A percentile compares a stretch with the other conserved stretches of the same genome.
Evolutionary conservation across 1,284 basidiomycete species (phyloP).

Genomic region (Coriolopsis trogii): DNA sequence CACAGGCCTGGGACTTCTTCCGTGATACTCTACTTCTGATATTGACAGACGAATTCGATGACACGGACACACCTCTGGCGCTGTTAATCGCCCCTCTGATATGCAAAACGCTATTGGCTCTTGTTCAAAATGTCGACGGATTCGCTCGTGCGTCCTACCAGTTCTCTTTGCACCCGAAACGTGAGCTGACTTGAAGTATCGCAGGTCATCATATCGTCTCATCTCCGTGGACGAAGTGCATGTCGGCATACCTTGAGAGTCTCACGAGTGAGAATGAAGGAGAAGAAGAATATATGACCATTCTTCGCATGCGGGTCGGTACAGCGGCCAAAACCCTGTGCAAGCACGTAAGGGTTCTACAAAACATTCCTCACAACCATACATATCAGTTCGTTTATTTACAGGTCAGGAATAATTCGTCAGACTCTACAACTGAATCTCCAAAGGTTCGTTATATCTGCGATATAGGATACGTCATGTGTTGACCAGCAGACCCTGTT

Average conservation of each 20-base stretch:
- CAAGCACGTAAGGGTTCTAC: slow-evolving; percentile 2
- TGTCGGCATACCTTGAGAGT: slow-evolving; percentile 36
- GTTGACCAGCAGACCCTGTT: not conserved
- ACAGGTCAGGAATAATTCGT: no score
- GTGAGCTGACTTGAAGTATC: slow-evolving; percentile 1
- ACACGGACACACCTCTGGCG: slow-evolving; percentile 51
- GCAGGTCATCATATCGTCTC: slow-evolving; percentile 34
- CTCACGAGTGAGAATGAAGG: not conserved
- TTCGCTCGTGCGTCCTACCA: slow-evolving; percentile 40
- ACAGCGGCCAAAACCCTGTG: not conserved
- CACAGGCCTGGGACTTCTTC: slow-evolving; percentile 60
- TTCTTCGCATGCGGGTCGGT: slow-evolving; percentile 3
- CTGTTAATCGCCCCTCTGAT: slow-evolving; percentile 50
- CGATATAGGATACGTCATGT: no score
- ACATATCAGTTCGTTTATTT: no score
- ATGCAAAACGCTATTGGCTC: slow-evolving; percentile 47
- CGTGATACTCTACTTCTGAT: slow-evolving; percentile 52
- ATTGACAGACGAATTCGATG: slow-evolving; percentile 42
- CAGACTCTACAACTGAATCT: no score
- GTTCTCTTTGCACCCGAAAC: no score
- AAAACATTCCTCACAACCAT: no score
- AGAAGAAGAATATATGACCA: not conserved
- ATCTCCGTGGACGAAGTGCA: slow-evolving; percentile 54
- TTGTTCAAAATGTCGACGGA: slow-evolving; percentile 37
- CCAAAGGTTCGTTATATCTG: no score